Conservation (phyloP, 768 basidiomycete species). For the Boletus speciosus region DNA sequence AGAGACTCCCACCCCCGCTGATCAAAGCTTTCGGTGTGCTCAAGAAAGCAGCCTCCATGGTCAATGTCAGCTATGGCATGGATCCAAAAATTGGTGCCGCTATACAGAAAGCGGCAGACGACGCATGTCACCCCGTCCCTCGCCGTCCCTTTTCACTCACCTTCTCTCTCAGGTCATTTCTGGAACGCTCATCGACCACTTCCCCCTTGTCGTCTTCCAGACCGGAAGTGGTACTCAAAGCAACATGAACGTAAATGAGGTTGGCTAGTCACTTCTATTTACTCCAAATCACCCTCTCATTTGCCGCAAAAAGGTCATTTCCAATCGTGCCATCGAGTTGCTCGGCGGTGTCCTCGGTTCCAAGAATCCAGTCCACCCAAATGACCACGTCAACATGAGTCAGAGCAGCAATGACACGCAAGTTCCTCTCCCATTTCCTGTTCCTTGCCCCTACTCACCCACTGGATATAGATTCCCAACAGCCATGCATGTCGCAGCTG, state of each 20-base stretch:
- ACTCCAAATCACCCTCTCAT: background rate
- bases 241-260: slow-evolving; percentile 99
- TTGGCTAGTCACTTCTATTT: slow-evolving; percentile 23
- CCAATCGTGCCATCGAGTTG: slow-evolving; percentile 96
- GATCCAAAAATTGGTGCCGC: slow-evolving; percentile 84
- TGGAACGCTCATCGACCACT: slow-evolving; percentile 91
- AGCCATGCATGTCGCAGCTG: slow-evolving; percentile 97
- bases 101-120: slow-evolving; percentile 91
- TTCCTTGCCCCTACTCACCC: background rate
- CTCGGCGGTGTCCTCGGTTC: slow-evolving; percentile 94
- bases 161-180: slow-evolving; percentile 73
- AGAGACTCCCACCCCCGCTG: slow-evolving; percentile 90
- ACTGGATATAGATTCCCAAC: slow-evolving; percentile 79
- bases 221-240: slow-evolving; percentile 98
- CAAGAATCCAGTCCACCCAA: slow-evolving; percentile 97
- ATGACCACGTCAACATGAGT: slow-evolving; percentile 99
- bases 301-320: slow-evolving; percentile 67
- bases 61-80: slow-evolving; percentile 88
- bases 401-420: slow-evolving; percentile 99
- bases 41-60: slow-evolving; percentile 93
- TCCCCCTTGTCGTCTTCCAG: slow-evolving; percentile 98
- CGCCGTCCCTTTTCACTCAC: slow-evolving; percentile 1
- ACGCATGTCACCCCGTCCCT: slow-evolving; percentile 46
- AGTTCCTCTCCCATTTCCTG: slow-evolving; percentile 26
- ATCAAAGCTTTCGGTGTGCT: slow-evolving; percentile 97